Percentiles rank a stretch among this genome's conserved stretches.
Conservation (phyloP, 805 yeast genomes). For the Candida berthetii region DNA sequence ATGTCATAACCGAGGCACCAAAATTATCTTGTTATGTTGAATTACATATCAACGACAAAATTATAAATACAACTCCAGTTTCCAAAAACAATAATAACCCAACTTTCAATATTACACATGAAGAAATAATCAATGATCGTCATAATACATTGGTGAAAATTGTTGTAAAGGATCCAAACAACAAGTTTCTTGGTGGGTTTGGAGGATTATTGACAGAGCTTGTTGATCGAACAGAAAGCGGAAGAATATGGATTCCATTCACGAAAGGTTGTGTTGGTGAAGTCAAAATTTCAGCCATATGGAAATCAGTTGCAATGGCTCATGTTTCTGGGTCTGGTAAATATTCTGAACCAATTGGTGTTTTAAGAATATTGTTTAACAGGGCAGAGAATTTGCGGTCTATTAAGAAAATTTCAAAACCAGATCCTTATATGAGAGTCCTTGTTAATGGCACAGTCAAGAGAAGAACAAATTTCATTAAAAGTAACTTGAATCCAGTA, state of each 20-base stretch:
- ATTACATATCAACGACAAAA: constrained; percentile 56
- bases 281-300: constrained; percentile 57
- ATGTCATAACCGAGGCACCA: constrained; percentile 27
- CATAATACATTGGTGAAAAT: constrained; percentile 64
- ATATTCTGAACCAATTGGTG: constrained; percentile 94
- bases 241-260: constrained; percentile 72
- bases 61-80: constrained; percentile 49
- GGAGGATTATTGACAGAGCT: constrained; percentile 38
- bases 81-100: constrained; percentile 62
- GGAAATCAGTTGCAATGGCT: constrained; percentile 81
- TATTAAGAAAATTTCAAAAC: constrained; percentile 85
- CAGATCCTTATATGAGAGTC: constrained; percentile 84
- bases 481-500: constrained; percentile 67
- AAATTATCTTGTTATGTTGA: constrained; percentile 66
- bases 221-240: constrained; percentile 55
- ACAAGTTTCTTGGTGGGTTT: constrained; percentile 53
- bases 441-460: constrained; percentile 70
- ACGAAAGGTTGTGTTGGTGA: constrained; percentile 65
- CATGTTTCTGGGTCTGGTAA: constrained; percentile 69
- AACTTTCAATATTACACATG: constrained; percentile 54
- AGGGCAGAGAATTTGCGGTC: constrained; percentile 70
- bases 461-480: constrained; percentile 68
- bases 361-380: constrained; percentile 64
- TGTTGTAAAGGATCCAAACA: constrained; percentile 56
- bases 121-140: constrained; percentile 67